Base-by-base conservation (phyloP, 108 stramenopile species). In the Cyclotella cryptica region DNA sequence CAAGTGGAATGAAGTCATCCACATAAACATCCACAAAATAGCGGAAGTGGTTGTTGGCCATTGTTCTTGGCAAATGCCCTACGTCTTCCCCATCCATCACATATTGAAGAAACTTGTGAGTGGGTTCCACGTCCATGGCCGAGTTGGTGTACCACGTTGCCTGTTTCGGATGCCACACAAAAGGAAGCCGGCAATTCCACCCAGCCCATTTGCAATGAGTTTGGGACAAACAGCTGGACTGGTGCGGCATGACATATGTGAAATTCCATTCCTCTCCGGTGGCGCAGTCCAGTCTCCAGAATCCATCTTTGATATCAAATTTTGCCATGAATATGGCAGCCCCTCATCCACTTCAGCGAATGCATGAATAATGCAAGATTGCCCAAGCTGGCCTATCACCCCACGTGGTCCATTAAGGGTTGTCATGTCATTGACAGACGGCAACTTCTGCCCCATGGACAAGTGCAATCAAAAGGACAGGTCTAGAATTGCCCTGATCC, bases 21-120 rank as follows among this genome's bases (percentile, higher is more conserved):
- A 59, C 58, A 29, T 59, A 59, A 7, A 59, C 58, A 8, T 29
- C 58, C 7, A 59, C 11, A 29, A 29, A 29, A 29, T 59, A 59
- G 10, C 29, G 27, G 24, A 59, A 59, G 3, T 59, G 10, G 17
- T 59, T 29, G 9, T 10, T 15, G 28, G 27, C 18, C 3, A 10
- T 10, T 29, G 27, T 59, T 6, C 29, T 29, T 8, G 28, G 58
- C 58, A 59, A 29, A 8, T 9, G 9, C 28, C 10, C 8, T 8
- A 59, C 58, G 30, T 26, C 58, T 6, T 59, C 27, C 10, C 18
- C 18, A 8, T 15, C 27, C 58, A 59, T 59, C 9, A 29, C 58
- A 29, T 26, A 29, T 7, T 7, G 28, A 3, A 17, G 8, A 17
- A 59, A 59, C 17, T 59, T 59, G 58, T 59, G 58, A 6, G 27